phyloP scores from a whole-genome alignment of 2,329 filamentous ascomycete species.

The Neocucurbitaria cava region DNA sequence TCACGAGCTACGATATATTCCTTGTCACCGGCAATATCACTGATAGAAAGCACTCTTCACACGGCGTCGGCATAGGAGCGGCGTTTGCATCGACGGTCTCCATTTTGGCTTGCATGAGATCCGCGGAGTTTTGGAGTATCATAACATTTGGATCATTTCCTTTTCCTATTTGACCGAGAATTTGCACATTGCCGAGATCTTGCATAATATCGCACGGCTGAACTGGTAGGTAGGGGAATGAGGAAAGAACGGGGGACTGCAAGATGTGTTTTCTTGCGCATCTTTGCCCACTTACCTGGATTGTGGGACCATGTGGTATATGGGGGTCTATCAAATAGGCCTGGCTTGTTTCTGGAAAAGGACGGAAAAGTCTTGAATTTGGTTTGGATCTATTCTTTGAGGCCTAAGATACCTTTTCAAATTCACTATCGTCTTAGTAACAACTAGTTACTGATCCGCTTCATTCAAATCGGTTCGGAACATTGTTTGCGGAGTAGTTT shows the following conservation, averaged over 20 bases:
- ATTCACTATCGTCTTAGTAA: constrained; percentile 12
- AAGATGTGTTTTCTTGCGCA: neutral
- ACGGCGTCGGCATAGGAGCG: constrained; percentile 46
- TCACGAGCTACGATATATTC: constrained; percentile 35
- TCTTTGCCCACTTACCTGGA: constrained; percentile 3
- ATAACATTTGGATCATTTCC: constrained; percentile 21
- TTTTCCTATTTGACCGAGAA: constrained; percentile 17
- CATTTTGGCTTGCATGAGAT: constrained; percentile 38
- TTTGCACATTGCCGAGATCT: constrained; percentile 22
- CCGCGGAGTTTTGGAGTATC: constrained; percentile 42
- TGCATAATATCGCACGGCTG: constrained; percentile 33
- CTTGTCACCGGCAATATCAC: constrained; percentile 31
- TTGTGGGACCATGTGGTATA: constrained; percentile 12
- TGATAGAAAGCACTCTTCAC: constrained; percentile 40
- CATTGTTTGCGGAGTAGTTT: too few species aligned
- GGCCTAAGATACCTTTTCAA: constrained; percentile 24
- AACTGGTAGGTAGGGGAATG: constrained; percentile 12
- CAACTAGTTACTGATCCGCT: too few species aligned
- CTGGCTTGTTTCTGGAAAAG: constrained; percentile 10
- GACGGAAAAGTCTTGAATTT: constrained; percentile 23
- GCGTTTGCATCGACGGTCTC: constrained; percentile 46
- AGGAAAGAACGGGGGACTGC: neutral
- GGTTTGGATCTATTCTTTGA: constrained; percentile 21
- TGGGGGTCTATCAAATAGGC: constrained; percentile 13
- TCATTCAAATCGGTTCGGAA: too few species aligned